These are phyloP conservation scores for Penicillium macrosclerotiorum DNA, from an alignment of 495 filamentous ascomycete species.

Conservation along the genomic window DNA sequence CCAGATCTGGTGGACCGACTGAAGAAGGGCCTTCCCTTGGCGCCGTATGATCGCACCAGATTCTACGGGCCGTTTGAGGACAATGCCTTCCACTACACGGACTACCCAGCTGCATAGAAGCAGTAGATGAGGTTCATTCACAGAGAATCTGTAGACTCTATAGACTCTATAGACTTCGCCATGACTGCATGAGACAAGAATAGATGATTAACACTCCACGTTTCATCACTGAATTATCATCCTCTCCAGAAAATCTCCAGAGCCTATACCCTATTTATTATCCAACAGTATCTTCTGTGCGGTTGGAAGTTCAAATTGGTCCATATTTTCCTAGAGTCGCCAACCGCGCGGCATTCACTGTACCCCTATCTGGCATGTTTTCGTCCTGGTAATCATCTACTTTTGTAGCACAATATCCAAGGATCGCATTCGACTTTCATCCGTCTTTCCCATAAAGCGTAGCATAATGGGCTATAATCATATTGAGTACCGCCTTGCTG, in stretches of 20 bases:
- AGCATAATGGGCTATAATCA: neutral
- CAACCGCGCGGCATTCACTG: neutral
- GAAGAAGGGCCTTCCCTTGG: slow-evolving; percentile 51
- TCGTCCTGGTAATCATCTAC: neutral
- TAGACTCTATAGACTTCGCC: neutral
- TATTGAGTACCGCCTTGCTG: neutral
- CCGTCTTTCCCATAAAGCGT: neutral
- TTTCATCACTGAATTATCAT: neutral
- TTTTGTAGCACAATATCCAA: neutral
- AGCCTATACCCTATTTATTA: neutral
- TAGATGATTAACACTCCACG: neutral
- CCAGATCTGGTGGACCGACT: slow-evolving; percentile 65
- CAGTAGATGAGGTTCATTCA: too few relatives aligned
- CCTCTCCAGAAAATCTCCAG: neutral
- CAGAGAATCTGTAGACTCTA: too few relatives aligned
- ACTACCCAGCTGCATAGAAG: slow-evolving; percentile 25
- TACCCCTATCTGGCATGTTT: neutral
- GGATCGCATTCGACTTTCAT: neutral
- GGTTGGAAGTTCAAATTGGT: neutral
- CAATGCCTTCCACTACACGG: slow-evolving; percentile 30
- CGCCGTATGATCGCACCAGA: slow-evolving; percentile 51
- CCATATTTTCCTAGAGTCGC: neutral
- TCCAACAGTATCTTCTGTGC: neutral
- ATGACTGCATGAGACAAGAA: slow-evolving; percentile 9
- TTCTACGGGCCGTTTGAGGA: slow-evolving; percentile 57